Conservation (phyloP, 352 stramenopile species). For the Phytopythium chamaehyphon region DNA sequence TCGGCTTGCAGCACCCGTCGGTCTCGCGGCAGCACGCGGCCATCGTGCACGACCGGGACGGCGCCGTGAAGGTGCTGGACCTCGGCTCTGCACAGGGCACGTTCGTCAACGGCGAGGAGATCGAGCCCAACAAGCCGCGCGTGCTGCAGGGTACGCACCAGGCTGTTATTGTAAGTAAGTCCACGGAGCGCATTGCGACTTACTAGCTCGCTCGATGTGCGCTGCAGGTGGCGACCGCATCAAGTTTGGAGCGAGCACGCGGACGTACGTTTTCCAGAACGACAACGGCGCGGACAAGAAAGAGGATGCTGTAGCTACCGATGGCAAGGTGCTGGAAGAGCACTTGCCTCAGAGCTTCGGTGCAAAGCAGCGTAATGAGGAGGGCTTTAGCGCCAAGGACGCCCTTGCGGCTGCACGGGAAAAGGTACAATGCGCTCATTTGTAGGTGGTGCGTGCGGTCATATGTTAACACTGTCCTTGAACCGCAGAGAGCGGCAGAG, state of each 20-base stretch:
- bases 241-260: constrained; percentile 57
- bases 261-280: constrained; percentile 50
- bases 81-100: constrained; percentile 82
- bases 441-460: background rate
- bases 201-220: background rate
- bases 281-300: constrained; percentile 8
- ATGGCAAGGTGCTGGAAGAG: constrained; percentile 20
- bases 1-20: constrained; percentile 71
- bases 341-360: constrained; percentile 56
- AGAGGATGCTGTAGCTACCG: constrained; percentile 3
- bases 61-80: constrained; percentile 58
- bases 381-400: constrained; percentile 1
- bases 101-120: constrained; percentile 70
- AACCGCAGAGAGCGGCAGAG: constrained; percentile 45
- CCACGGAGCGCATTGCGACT: background rate
- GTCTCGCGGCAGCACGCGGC: constrained; percentile 80
- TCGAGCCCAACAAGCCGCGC: constrained; percentile 40
- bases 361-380: constrained; percentile 9
- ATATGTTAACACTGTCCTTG: background rate
- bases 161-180: background rate
- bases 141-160: constrained; percentile 24
- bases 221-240: constrained; percentile 44
- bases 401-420: constrained; percentile 16
- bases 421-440: constrained; percentile 28
- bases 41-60: constrained; percentile 61